Evolutionary conservation across 2,329 filamentous ascomycete species (phyloP).

Genomic region (Ceratocystis lukuohia): DNA sequence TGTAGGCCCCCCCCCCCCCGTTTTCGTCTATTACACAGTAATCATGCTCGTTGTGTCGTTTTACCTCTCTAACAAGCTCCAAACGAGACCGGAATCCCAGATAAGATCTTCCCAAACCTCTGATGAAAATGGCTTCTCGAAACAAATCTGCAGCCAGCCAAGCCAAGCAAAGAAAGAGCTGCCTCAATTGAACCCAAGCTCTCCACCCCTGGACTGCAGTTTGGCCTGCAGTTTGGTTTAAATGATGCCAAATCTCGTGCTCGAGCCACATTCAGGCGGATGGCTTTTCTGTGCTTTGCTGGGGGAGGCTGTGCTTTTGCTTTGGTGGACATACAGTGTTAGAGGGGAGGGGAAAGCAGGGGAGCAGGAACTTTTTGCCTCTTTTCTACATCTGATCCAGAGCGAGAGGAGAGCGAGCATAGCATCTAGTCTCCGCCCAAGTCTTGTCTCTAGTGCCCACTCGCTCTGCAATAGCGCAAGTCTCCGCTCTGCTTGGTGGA

Average conservation of each 20-base stretch:
- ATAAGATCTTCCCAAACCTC: not conserved
- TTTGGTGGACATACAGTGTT: not conserved
- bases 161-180: not conserved
- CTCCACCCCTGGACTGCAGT: not conserved
- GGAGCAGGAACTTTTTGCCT: no score
- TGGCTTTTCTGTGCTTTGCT: not conserved
- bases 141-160: not conserved
- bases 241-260: conserved; percentile 4
- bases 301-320: not conserved
- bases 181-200: not conserved
- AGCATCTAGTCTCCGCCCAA: no score
- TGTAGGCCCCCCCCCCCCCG: no score
- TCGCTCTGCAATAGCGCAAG: no score
- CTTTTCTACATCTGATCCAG: no score
- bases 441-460: no score
- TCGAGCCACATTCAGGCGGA: not conserved
- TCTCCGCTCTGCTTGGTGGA: no score
- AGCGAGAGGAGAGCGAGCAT: no score
- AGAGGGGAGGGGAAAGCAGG: no score
- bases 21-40: no score
- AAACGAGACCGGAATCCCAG: not conserved
- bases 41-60: no score
- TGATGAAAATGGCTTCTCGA: not conserved
- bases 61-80: no score
- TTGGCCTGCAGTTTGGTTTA: not conserved